Percentiles rank a stretch among this genome's conserved stretches.
phyloP scores from a whole-genome alignment of 2,329 filamentous ascomycete genomes.

The Penicillium sp. region DNA sequence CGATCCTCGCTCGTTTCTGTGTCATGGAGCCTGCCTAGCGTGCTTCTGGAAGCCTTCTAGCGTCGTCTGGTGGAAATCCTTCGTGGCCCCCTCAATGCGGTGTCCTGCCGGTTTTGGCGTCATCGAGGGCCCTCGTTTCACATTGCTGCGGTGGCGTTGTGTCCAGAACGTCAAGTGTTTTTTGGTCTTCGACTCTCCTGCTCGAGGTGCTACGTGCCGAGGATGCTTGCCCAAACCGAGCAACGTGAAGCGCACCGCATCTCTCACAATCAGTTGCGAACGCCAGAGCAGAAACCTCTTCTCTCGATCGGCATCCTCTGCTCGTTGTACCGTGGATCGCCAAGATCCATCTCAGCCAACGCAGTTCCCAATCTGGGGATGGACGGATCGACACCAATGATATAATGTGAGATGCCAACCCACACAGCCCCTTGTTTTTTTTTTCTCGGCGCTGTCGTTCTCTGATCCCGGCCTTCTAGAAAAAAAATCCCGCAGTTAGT shows the following conservation, averaged over 20 bases:
- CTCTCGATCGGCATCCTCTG: conserved; percentile 5
- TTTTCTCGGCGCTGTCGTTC: conserved; percentile 1
- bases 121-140: too few relatives aligned
- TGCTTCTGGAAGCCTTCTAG: conserved; percentile 21
- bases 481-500: conserved; percentile 22
- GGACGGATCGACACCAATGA: conserved; percentile 4
- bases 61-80: conserved; percentile 1
- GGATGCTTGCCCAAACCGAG: too few relatives aligned
- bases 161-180: too few relatives aligned
- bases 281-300: conserved; percentile 4
- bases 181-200: too few relatives aligned
- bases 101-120: conserved; percentile 3
- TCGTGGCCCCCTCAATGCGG: conserved; percentile 1
- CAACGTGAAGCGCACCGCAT: too few relatives aligned
- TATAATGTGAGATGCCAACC: neutral
- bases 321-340: too few relatives aligned
- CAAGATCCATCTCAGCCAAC: neutral
- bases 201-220: too few relatives aligned
- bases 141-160: too few relatives aligned
- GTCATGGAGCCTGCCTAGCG: conserved; percentile 1
- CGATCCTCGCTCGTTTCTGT: conserved; percentile 3
- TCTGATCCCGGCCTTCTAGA: conserved; percentile 15
- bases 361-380: conserved; percentile 1
- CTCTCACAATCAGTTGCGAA: too few relatives aligned
- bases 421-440: neutral